Evolutionary conservation across 2,329 filamentous ascomycete genomes (phyloP).

Genomic region (Exserohilum turcica): DNA sequence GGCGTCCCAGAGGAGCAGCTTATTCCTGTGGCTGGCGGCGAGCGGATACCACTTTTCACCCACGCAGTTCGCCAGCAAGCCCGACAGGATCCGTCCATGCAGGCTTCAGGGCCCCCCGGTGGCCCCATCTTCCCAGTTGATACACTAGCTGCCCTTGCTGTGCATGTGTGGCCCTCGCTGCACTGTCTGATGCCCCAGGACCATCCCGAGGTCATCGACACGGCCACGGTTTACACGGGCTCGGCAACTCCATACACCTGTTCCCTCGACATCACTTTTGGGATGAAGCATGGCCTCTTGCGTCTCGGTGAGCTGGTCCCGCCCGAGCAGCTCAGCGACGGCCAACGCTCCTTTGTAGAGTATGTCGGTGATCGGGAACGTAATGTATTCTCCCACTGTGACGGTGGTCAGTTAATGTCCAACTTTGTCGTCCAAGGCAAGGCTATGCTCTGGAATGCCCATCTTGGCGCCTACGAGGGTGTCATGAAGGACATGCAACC

Average conservation of each 20-base stretch:
- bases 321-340: not conserved
- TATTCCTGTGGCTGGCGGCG: conserved; percentile 6
- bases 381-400: conserved; percentile 3
- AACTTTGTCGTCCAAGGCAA: conserved; percentile 1
- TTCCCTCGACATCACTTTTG: conserved; percentile 6
- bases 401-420: conserved; percentile 14
- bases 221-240: conserved; percentile 1
- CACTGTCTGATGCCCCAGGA: conserved; percentile 3
- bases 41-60: conserved; percentile 13
- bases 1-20: conserved; percentile 10
- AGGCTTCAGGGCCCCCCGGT: not conserved
- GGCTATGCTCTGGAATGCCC: conserved; percentile 2
- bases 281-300: conserved; percentile 10
- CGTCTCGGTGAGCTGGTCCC: conserved; percentile 1
- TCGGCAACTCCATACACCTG: conserved; percentile 3
- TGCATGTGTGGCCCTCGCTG: conserved; percentile 9
- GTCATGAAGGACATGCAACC: conserved; percentile 5
- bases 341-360: conserved; percentile 6
- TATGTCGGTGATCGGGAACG: not conserved
- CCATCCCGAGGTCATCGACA: conserved; percentile 4
- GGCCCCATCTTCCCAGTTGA: not conserved
- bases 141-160: not conserved
- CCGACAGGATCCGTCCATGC: not conserved
- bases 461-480: conserved; percentile 15
- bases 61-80: not conserved